Evolutionary conservation across 225 moss, liverwort and hornwort species (phyloP).

Genomic region (Climacium dendroides): DNA sequence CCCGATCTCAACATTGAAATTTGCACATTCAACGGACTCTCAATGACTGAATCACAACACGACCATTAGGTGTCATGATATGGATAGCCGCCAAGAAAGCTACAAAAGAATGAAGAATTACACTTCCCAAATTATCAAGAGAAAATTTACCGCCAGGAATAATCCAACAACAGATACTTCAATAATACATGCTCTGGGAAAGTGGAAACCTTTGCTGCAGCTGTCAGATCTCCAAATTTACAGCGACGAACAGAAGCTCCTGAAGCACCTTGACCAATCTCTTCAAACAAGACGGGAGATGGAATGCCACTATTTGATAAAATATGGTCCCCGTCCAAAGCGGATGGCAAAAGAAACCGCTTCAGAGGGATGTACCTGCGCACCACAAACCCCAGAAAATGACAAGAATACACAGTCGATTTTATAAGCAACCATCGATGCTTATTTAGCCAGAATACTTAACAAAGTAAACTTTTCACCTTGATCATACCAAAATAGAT

Average conservation of each 20-base stretch:
- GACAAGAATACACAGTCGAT: background rate
- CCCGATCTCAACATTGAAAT: background rate
- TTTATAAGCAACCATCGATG: background rate
- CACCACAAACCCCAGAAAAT: slow-evolving; percentile 2
- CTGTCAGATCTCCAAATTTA: slow-evolving; percentile 61
- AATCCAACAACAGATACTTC: background rate
- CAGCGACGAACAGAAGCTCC: slow-evolving; percentile 77
- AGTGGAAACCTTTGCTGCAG: slow-evolving; percentile 68
- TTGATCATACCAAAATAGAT: background rate
- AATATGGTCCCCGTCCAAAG: slow-evolving; percentile 15
- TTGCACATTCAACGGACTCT: background rate
- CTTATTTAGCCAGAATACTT: background rate
- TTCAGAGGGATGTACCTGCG: slow-evolving; percentile 78
- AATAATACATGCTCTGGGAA: background rate
- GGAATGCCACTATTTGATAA: slow-evolving; percentile 9
- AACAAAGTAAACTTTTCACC: background rate
- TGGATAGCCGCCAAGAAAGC: background rate
- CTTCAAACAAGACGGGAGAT: slow-evolving; percentile 59
- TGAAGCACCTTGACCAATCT: slow-evolving; percentile 88
- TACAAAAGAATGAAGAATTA: background rate
- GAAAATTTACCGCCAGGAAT: background rate
- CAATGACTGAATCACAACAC: background rate
- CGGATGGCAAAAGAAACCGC: slow-evolving; percentile 57
- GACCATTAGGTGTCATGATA: background rate
- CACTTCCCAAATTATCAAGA: background rate